A percentile compares a stretch with the other conserved stretches of the same genome.
These are phyloP conservation scores for Tetrahymena malaccensis DNA, from an alignment of 73 alveolate genomes.

Conservation along the genomic window DNA sequence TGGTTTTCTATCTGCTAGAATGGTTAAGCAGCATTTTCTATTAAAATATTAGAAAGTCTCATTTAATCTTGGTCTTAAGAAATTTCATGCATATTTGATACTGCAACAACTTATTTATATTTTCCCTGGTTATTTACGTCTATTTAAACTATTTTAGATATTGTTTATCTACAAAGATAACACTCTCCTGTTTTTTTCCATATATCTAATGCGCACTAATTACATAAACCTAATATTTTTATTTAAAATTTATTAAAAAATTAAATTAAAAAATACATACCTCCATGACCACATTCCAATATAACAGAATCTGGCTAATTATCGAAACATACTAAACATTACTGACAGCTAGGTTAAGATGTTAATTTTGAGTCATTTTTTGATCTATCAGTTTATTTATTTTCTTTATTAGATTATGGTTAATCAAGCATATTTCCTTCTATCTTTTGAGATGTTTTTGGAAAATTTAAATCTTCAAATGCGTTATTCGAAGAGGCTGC, in stretches of 20 bases:
- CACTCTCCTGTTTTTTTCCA: neutral
- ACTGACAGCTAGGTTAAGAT: neutral
- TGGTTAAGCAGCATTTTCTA: neutral
- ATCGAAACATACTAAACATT: neutral
- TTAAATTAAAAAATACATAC: neutral
- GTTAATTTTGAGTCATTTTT: neutral
- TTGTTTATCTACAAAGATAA: neutral
- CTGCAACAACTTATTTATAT: neutral
- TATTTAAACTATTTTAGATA: neutral
- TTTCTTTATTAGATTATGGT: neutral
- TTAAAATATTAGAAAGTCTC: neutral
- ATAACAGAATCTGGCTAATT: neutral
- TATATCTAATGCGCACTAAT: neutral
- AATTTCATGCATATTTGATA: neutral
- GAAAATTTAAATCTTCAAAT: neutral
- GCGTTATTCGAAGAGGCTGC: neutral
- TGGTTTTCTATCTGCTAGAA: neutral
- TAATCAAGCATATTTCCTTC: neutral
- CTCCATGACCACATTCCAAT: neutral
- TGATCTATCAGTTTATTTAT: neutral
- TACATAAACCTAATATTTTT: neutral
- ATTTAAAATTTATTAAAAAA: neutral
- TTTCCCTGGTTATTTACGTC: neutral
- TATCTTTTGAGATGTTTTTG: neutral
- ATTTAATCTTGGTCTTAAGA: neutral